Evolutionary conservation across 768 basidiomycete species (phyloP), one percentile per base, ranked within the genome.

Genomic region (Mycena chlorophos): DNA sequence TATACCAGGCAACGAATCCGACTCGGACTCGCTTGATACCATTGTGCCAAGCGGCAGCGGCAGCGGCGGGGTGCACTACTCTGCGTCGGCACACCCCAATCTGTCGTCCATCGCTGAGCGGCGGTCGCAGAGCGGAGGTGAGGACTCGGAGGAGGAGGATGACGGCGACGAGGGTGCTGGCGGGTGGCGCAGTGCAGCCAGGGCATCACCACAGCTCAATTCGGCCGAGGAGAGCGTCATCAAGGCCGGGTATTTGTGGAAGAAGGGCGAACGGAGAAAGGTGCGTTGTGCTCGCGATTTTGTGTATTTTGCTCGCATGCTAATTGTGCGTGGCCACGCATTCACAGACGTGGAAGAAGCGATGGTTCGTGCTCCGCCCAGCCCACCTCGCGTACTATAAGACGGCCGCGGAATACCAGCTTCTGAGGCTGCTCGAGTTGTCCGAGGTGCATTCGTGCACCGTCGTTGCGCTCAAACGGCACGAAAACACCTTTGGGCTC

Each of bases 341-440:
- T n/a, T n/a, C 25, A n/a, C 66, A 96, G 94, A 94, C 90, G 1
- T 99, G 97, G 97, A 98, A 98, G 81, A 95, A 94, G 73, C 84
- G 95, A 20, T 98, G 96, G 96, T 98, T 98, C 64, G 97, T 99
- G 2, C 75, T 99, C 55, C 84, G 96, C 17, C 84, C 92, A 0
- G 89, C 89, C 2, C 93, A 97, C 71, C 75, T 99, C 48, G 94
- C 94, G 3, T 98, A 96, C 73, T 98, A 98, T 84, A 98, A 98
- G 78, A 93, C 84, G 46, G 87, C 89, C 28, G 89, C 91, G 54
- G 96, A 99, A 72, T 98, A 98, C 75, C 81, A 95, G 70, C 83
- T 98, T 3, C 86, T 94, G 25, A 86, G 89, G 19, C 83, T 97
- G 14, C 83, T 98, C 55, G 91, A 94, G 62, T 81, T 98, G 19